Evolutionary conservation across 805 yeast genomes (phyloP).

Genomic region (Priceomyces carsonii): DNA sequence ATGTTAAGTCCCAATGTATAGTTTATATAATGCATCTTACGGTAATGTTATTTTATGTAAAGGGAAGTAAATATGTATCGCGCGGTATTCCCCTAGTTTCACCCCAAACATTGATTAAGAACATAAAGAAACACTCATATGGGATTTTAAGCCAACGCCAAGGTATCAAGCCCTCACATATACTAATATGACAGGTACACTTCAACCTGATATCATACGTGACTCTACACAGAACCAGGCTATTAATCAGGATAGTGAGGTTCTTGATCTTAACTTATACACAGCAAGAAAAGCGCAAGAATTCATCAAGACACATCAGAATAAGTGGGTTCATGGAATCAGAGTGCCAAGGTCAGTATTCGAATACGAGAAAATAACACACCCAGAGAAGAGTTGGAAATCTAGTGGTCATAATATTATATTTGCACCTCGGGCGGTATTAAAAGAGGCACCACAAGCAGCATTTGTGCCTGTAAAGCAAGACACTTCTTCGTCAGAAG

Average conservation of each 20-base stretch:
- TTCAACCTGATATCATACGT: too few species aligned
- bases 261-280: too few species aligned
- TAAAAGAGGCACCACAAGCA: constrained; percentile 21
- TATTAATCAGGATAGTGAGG: not conserved
- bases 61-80: too few species aligned
- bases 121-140: too few species aligned
- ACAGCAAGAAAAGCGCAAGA: too few species aligned
- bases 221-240: too few species aligned
- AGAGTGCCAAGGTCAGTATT: constrained; percentile 27
- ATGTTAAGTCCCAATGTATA: constrained; percentile 47
- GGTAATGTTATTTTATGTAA: not conserved
- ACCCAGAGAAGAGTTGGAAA: constrained; percentile 5
- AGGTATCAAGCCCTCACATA: too few species aligned
- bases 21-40: not conserved
- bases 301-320: constrained; percentile 3
- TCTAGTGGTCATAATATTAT: constrained; percentile 14
- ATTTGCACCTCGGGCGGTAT: constrained; percentile 21
- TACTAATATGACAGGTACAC: too few species aligned
- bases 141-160: too few species aligned
- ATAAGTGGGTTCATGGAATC: constrained; percentile 31
- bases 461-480: constrained; percentile 1
- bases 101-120: too few species aligned
- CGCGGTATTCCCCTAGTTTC: too few species aligned
- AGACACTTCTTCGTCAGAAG: not conserved
- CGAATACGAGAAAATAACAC: constrained; percentile 17